A percentile compares a stretch with the other conserved stretches of the same genome.
phyloP scores from a whole-genome alignment of 202 grass and related monocot species.

The Schoenoplectus tabernaemontani region DNA sequence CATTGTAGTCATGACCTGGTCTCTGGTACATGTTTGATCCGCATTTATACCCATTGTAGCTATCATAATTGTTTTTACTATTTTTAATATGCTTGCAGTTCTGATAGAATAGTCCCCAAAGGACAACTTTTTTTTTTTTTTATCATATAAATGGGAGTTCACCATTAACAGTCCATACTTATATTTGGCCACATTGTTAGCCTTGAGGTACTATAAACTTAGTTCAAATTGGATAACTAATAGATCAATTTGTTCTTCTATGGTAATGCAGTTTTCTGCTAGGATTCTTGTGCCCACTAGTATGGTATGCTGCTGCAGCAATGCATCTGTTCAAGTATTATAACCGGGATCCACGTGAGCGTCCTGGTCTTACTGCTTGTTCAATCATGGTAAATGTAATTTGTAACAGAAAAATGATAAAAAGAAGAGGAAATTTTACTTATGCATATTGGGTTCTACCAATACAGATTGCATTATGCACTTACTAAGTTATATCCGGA shows the following conservation, averaged over 20 bases:
- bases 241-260: not conserved
- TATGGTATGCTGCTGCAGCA: slow-evolving; percentile 66
- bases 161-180: not conserved
- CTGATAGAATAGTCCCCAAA: not conserved
- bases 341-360: slow-evolving; percentile 77
- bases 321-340: slow-evolving; percentile 80
- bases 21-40: not conserved
- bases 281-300: slow-evolving; percentile 82
- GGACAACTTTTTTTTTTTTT: not conserved
- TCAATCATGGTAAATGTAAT: slow-evolving; percentile 49
- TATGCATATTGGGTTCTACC: not conserved
- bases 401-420: not conserved
- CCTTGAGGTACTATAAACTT: not conserved
- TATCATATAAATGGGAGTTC: not conserved
- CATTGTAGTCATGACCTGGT: not conserved
- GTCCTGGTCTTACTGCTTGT: slow-evolving; percentile 72
- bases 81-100: not conserved
- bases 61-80: not conserved
- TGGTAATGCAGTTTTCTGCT: slow-evolving; percentile 71
- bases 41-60: not conserved
- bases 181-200: slow-evolving; percentile 8
- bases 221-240: slow-evolving; percentile 5
- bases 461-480: not conserved
- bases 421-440: not conserved
- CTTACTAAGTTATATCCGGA: not conserved